phyloP scores from a whole-genome alignment of 495 filamentous ascomycete species.

The Xylaria telfairii region DNA sequence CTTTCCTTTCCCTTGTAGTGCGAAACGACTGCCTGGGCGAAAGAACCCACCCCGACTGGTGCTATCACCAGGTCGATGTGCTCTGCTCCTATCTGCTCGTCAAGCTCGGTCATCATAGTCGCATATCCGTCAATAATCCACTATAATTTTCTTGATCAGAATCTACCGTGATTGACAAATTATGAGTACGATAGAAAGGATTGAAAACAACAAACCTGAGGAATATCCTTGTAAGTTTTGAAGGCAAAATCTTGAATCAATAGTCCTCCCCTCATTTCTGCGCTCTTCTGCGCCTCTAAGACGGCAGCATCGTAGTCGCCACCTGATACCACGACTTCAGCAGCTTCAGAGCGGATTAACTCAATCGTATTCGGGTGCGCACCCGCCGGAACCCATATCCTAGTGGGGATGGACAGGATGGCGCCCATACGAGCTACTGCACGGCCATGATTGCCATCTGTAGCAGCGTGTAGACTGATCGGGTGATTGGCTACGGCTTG shows the following conservation, averaged over 20 bases:
- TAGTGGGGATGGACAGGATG: slow-evolving; percentile 55
- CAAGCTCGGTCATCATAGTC: slow-evolving; percentile 69
- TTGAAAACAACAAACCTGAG: slow-evolving; percentile 41
- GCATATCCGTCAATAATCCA: slow-evolving; percentile 79
- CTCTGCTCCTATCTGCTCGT: slow-evolving; percentile 55
- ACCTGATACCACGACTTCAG: slow-evolving; percentile 54
- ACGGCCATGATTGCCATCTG: slow-evolving; percentile 76
- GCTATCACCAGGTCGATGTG: slow-evolving; percentile 53
- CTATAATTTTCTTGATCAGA: slow-evolving; percentile 26
- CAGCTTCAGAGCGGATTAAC: slow-evolving; percentile 64
- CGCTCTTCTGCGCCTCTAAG: slow-evolving; percentile 46
- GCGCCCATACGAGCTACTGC: slow-evolving; percentile 69
- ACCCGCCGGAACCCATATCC: slow-evolving; percentile 62
- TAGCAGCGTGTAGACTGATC: slow-evolving; percentile 50
- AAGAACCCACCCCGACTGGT: slow-evolving; percentile 70
- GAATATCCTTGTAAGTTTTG: slow-evolving; percentile 66
- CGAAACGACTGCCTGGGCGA: slow-evolving; percentile 63
- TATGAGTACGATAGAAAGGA: background rate
- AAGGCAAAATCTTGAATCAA: slow-evolving; percentile 71
- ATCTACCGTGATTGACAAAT: background rate
- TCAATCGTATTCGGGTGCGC: slow-evolving; percentile 59
- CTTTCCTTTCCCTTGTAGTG: slow-evolving; percentile 60
- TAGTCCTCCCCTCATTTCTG: slow-evolving; percentile 44
- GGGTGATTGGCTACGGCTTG: slow-evolving; percentile 40
- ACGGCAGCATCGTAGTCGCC: slow-evolving; percentile 69